These are phyloP conservation scores for Mallotus repandus DNA, from an alignment of 441 rosid genomes.

Conservation along the genomic window DNA sequence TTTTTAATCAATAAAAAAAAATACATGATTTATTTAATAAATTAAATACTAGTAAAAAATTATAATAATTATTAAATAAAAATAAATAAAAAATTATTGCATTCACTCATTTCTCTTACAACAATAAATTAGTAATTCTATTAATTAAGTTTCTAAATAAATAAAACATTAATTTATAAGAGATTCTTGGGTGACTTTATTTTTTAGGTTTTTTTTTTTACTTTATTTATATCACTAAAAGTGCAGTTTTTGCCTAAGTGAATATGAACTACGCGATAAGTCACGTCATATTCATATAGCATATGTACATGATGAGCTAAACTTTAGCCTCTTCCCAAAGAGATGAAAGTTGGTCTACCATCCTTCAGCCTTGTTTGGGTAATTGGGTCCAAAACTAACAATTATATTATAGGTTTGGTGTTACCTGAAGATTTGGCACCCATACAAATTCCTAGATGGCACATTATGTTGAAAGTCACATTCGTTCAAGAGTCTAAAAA, in stretches of 20 bases:
- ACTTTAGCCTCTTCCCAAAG: not conserved
- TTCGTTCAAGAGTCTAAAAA: not conserved
- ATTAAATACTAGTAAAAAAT: too few species aligned
- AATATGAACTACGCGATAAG: not conserved
- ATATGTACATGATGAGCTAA: not conserved
- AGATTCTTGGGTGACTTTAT: too few species aligned
- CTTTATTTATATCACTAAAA: too few species aligned
- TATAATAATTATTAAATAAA: too few species aligned
- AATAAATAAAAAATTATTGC: too few species aligned
- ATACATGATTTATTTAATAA: too few species aligned
- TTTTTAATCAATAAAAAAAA: too few species aligned
- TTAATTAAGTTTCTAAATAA: too few species aligned
- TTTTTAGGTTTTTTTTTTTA: too few species aligned
- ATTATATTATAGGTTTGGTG: not conserved
- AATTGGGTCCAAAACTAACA: not conserved
- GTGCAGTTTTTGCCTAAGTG: not conserved
- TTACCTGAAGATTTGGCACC: not conserved
- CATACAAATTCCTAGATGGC: not conserved
- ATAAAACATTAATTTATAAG: too few species aligned
- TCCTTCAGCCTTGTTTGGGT: not conserved
- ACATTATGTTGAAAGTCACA: not conserved
- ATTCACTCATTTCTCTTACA: too few species aligned
- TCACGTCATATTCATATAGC: not conserved
- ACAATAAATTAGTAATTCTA: too few species aligned
- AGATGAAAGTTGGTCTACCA: not conserved